These are phyloP conservation scores for Hymenoscyphus fraxineus DNA, from an alignment of 2,329 filamentous ascomycete species.

Conservation along the genomic window DNA sequence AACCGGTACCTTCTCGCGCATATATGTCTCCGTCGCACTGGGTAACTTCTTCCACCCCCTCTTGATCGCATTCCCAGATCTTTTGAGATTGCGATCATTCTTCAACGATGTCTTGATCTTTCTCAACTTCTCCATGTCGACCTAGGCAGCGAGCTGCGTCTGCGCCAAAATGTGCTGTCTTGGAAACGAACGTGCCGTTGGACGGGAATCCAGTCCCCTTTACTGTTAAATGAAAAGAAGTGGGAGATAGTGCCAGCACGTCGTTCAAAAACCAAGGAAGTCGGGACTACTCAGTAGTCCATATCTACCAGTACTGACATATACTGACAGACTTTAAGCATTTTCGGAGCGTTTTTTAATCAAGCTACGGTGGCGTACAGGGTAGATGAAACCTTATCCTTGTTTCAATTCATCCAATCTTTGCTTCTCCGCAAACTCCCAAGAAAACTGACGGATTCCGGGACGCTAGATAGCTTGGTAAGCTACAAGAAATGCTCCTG, in stretches of 20 bases:
- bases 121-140: conserved; percentile 6
- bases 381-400: neutral
- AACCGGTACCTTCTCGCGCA: conserved; percentile 58
- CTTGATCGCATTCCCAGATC: conserved; percentile 1
- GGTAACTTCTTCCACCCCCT: conserved; percentile 38
- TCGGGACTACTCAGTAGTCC: neutral
- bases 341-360: neutral
- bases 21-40: conserved; percentile 51
- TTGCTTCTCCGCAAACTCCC: neutral
- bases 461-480: neutral
- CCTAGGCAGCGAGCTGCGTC: neutral
- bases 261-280: neutral
- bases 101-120: neutral
- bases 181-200: neutral
- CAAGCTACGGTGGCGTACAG: neutral
- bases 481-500: neutral
- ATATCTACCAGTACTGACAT: neutral
- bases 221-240: neutral
- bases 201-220: neutral
- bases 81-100: conserved; percentile 9
- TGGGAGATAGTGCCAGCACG: neutral
- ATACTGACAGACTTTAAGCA: neutral
- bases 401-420: neutral
- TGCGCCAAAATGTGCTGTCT: neutral
- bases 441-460: neutral